Percentiles rank a stretch among this genome's conserved stretches.
Conservation (phyloP, 23 red algal species). For the Chondrus crispus region DNA sequence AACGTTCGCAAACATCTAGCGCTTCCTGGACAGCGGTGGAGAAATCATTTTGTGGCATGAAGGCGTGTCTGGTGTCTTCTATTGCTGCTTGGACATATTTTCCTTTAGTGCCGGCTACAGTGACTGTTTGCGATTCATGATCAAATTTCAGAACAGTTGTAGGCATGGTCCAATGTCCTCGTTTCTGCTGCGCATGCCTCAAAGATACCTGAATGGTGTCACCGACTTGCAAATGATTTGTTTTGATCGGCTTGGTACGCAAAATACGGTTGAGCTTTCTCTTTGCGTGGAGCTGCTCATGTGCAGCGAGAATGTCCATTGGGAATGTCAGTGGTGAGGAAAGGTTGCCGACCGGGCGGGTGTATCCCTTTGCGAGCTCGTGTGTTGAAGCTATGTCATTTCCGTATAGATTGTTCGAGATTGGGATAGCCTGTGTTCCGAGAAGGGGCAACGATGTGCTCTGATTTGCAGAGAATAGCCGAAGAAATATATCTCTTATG, state of each 20-base stretch:
- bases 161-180: not conserved
- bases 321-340: not conserved
- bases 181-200: not conserved
- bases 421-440: not conserved
- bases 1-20: not conserved
- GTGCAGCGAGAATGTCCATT: not conserved
- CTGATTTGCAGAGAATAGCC: not conserved
- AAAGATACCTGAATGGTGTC: not conserved
- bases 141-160: not conserved
- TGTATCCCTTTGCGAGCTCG: not conserved
- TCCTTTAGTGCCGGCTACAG: not conserved
- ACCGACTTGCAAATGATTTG: not conserved
- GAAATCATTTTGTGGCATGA: not conserved
- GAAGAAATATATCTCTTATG: not conserved
- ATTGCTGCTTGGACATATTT: not conserved
- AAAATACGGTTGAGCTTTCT: not conserved
- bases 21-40: not conserved
- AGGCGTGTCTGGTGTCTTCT: not conserved
- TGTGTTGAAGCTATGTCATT: not conserved
- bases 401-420: not conserved
- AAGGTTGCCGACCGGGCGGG: not conserved
- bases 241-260: not conserved
- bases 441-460: not conserved
- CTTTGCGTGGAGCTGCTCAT: not conserved
- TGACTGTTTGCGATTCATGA: not conserved